A percentile compares a stretch with the other conserved stretches of the same genome.
phyloP scores from a whole-genome alignment of 2,329 filamentous ascomycete species.

The Fusarium sp. region DNA sequence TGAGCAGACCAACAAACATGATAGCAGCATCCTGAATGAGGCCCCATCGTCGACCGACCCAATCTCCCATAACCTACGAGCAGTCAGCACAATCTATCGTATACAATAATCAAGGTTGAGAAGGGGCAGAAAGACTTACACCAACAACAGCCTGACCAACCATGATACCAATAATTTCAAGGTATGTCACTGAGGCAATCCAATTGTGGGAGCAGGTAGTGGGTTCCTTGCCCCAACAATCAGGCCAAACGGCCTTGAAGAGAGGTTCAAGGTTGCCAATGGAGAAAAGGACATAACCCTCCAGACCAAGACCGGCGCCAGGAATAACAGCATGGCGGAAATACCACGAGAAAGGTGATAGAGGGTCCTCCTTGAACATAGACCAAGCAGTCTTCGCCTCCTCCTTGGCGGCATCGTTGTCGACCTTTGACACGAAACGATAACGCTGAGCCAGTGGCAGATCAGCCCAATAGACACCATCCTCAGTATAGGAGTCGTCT shows the following conservation, averaged over 20 bases:
- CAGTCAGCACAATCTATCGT: constrained; percentile 25
- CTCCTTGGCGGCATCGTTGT: constrained; percentile 74
- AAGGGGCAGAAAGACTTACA: constrained; percentile 57
- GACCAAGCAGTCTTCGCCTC: constrained; percentile 76
- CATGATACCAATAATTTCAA: constrained; percentile 96
- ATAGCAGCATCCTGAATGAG: constrained; percentile 93
- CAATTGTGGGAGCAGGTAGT: constrained; percentile 81
- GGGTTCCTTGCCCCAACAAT: constrained; percentile 76
- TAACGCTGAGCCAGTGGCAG: constrained; percentile 76
- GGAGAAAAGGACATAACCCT: constrained; percentile 97
- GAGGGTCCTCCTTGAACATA: constrained; percentile 88
- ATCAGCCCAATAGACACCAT: constrained; percentile 95
- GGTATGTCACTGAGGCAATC: constrained; percentile 86
- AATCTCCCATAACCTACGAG: constrained; percentile 67
- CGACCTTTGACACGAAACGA: constrained; percentile 80
- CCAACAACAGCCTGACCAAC: constrained; percentile 91
- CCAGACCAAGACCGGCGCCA: constrained; percentile 89
- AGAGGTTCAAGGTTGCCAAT: constrained; percentile 92
- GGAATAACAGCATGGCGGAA: constrained; percentile 91
- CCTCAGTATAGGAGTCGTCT: constrained; percentile 85
- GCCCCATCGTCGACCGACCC: constrained; percentile 93
- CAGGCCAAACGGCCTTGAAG: constrained; percentile 78
- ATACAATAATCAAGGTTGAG: neutral
- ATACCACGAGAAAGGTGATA: constrained; percentile 87
- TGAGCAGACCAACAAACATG: constrained; percentile 93